Percentiles rank a stretch among this genome's conserved stretches.
These are phyloP conservation scores for Penicillium desertorum DNA, from an alignment of 495 filamentous ascomycete species.

Conservation along the genomic window DNA sequence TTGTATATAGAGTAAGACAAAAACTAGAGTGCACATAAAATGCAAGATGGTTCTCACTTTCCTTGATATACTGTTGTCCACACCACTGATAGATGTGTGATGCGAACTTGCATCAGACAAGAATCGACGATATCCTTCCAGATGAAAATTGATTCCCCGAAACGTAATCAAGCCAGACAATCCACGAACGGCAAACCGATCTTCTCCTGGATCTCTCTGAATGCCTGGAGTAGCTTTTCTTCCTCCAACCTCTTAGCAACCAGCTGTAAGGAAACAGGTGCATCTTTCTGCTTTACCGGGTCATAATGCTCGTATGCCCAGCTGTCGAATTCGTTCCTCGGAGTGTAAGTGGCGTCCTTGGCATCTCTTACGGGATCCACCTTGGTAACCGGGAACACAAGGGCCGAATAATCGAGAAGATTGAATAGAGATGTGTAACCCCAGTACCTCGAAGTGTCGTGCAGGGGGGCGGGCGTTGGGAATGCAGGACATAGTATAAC, in stretches of 20 bases:
- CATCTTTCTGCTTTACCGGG: conserved; percentile 11
- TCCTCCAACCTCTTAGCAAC: conserved; percentile 14
- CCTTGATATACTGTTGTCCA: too few relatives aligned
- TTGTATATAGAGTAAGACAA: not conserved
- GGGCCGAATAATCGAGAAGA: conserved; percentile 59
- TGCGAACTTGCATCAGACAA: too few relatives aligned
- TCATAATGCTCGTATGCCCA: conserved; percentile 14
- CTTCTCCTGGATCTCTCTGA: conserved; percentile 9
- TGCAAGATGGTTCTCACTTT: too few relatives aligned
- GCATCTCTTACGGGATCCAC: conserved; percentile 33
- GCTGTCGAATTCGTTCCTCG: conserved; percentile 18
- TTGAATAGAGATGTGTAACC: conserved; percentile 65
- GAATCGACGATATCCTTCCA: too few relatives aligned
- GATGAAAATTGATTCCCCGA: not conserved
- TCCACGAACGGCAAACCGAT: conserved; percentile 7
- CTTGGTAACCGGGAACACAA: conserved; percentile 50
- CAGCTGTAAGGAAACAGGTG: conserved; percentile 17
- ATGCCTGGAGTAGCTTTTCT: conserved; percentile 6
- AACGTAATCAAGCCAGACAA: conserved; percentile 6
- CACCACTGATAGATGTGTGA: too few relatives aligned
- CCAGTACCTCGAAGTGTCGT: conserved; percentile 50
- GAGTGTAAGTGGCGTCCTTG: conserved; percentile 10
- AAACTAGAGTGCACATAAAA: too few relatives aligned
- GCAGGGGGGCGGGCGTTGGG: not conserved
- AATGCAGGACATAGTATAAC: conserved; percentile 4